Evolutionary conservation across 176 grass and related monocot species (phyloP).

Genomic region (Alloteropsis semialata): DNA sequence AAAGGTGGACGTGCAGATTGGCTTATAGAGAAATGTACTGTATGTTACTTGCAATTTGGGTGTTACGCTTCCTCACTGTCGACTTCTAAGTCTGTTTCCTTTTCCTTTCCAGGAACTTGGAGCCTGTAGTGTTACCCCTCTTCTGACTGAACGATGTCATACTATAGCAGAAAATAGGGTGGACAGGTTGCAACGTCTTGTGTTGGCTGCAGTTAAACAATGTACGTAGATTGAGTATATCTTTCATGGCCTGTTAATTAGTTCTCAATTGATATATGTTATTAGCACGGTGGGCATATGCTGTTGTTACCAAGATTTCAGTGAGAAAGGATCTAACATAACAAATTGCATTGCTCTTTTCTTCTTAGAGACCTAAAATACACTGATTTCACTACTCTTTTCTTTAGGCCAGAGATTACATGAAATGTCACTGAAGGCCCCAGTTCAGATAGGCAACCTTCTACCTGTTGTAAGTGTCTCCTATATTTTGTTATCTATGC

Average conservation of each 20-base stretch:
- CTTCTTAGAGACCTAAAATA: constrained; percentile 13
- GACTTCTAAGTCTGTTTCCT: constrained; percentile 19
- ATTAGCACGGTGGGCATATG: neutral
- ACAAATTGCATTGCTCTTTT: constrained; percentile 17
- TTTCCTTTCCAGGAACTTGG: constrained; percentile 73
- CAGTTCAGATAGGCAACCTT: constrained; percentile 56
- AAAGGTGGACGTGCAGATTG: constrained; percentile 95
- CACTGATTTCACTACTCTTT: constrained; percentile 19
- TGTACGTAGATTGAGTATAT: constrained; percentile 39
- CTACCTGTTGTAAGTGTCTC: constrained; percentile 57
- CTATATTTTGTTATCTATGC: neutral
- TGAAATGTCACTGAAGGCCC: constrained; percentile 78
- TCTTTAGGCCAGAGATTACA: constrained; percentile 85
- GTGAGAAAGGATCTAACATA: neutral
- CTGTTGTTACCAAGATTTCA: neutral
- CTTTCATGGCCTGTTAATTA: neutral
- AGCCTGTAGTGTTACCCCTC: constrained; percentile 84
- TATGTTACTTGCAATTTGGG: constrained; percentile 55
- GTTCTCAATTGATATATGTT: neutral
- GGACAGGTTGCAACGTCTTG: constrained; percentile 83
- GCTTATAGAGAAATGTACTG: constrained; percentile 99
- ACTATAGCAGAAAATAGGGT: constrained; percentile 83
- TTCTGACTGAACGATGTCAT: constrained; percentile 74
- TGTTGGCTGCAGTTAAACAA: constrained; percentile 94
- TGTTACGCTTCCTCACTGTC: neutral